Conservation (phyloP, 306 rosid genomes). For the Cicer judaicum region DNA sequence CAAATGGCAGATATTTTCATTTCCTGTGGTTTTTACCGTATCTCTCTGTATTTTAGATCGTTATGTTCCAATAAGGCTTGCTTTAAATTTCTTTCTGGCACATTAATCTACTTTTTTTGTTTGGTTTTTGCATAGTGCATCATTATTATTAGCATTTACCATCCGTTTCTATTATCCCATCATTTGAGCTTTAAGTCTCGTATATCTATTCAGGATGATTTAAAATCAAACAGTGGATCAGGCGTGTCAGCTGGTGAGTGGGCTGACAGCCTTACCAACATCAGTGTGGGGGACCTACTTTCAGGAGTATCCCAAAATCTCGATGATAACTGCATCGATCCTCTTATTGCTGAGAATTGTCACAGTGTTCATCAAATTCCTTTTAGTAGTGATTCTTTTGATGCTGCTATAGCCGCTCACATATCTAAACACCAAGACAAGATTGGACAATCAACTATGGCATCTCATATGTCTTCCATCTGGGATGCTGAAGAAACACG, state of each 20-base stretch:
- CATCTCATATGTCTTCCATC: conserved; percentile 75
- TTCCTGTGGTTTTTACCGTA: conserved; percentile 23
- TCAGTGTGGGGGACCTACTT: conserved; percentile 88
- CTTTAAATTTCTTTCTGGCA: conserved; percentile 14
- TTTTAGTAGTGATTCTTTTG: conserved; percentile 93
- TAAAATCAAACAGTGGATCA: conserved; percentile 60
- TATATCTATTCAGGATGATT: conserved; percentile 61
- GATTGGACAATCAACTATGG: conserved; percentile 61
- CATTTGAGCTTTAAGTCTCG: conserved; percentile 26
- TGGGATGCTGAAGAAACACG: conserved; percentile 98
- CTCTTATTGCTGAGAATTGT: conserved; percentile 56
- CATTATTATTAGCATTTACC: conserved; percentile 2
- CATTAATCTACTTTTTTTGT: conserved; percentile 25
- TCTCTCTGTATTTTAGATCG: conserved; percentile 17
- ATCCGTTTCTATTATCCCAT: conserved; percentile 31
- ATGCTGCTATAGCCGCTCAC: conserved; percentile 99
- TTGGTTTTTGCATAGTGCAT: conserved; percentile 32
- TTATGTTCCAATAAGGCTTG: conserved; percentile 10
- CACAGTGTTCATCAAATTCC: conserved; percentile 76
- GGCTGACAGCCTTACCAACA: conserved; percentile 98
- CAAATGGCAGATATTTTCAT: conserved; percentile 16
- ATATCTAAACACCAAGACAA: conserved; percentile 74
- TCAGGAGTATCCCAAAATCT: conserved; percentile 63
- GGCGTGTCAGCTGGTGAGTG: conserved; percentile 85
- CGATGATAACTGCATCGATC: conserved; percentile 57